Percentiles rank a stretch among this genome's conserved stretches.
Evolutionary conservation across 129 eudicot species (phyloP).

Genomic region (Lactuca saligna): DNA sequence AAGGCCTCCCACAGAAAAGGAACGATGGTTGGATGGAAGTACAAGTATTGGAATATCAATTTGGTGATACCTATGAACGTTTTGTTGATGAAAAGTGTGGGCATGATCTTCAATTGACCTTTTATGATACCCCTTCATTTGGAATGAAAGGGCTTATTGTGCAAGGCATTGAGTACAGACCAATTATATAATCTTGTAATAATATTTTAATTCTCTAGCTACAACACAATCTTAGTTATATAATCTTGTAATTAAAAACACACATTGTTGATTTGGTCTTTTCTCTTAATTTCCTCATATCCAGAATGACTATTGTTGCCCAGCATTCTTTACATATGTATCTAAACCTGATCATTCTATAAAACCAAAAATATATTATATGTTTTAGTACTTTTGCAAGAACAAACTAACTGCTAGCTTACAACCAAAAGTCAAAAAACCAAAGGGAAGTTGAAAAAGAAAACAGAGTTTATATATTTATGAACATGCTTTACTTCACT

Average conservation of each 20-base stretch:
- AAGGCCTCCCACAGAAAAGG: background rate
- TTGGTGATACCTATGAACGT: background rate
- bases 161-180: conserved; percentile 8
- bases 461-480: conserved; percentile 1
- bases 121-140: too few species aligned
- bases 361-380: background rate
- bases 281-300: too few species aligned
- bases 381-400: background rate
- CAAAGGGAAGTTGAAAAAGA: background rate
- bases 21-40: conserved; percentile 20
- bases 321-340: background rate
- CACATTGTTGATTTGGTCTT: too few species aligned
- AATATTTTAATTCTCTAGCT: too few species aligned
- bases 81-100: too few species aligned
- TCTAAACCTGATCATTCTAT: background rate
- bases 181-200: background rate
- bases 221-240: too few species aligned
- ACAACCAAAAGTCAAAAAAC: background rate
- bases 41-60: conserved; percentile 6
- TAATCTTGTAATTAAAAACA: too few species aligned
- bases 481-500: conserved; percentile 28
- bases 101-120: background rate
- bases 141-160: background rate
- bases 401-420: background rate
- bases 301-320: too few species aligned